Percentiles rank a stretch among this genome's conserved stretches.
Conservation (phyloP, 2,329 filamentous ascomycete species). For the Hymenoscyphus salicellus region DNA sequence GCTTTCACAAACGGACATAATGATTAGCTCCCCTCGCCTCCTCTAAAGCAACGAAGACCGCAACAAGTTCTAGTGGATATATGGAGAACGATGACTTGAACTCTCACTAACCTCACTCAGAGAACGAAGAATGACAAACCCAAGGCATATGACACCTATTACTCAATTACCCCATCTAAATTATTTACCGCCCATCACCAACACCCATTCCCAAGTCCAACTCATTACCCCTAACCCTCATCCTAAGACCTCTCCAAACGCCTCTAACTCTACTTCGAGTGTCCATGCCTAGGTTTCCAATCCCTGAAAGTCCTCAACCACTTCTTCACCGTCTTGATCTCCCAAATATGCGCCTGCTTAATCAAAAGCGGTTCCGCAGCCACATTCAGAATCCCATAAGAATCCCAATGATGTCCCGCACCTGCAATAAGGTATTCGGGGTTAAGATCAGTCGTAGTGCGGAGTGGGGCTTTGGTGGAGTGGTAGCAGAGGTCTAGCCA, state of each 20-base stretch:
- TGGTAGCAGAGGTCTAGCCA: conserved; percentile 54
- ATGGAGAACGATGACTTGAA: too few relatives aligned
- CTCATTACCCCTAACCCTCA: background rate
- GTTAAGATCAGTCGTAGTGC: conserved; percentile 42
- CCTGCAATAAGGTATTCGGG: conserved; percentile 50
- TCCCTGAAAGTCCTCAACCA: conserved; percentile 34
- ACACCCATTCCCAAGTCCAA: too few relatives aligned
- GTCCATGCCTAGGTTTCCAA: conserved; percentile 4
- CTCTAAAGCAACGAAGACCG: too few relatives aligned
- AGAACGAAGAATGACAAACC: too few relatives aligned
- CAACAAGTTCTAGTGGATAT: too few relatives aligned
- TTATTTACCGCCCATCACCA: too few relatives aligned
- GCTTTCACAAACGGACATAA: too few relatives aligned
- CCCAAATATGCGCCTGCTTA: conserved; percentile 48
- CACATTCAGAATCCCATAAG: conserved; percentile 34
- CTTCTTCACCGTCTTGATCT: conserved; percentile 45
- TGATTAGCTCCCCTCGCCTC: too few relatives aligned
- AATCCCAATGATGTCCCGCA: conserved; percentile 51
- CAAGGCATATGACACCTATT: too few relatives aligned
- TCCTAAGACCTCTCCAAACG: background rate
- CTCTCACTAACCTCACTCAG: too few relatives aligned
- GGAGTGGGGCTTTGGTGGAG: conserved; percentile 41
- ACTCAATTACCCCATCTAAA: too few relatives aligned
- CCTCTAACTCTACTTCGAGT: background rate
- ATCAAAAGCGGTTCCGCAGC: conserved; percentile 50